These are phyloP conservation scores for Chytriomyces confervae DNA, from an alignment of 192 early-diverging fungal genomes.

Conservation along the genomic window DNA sequence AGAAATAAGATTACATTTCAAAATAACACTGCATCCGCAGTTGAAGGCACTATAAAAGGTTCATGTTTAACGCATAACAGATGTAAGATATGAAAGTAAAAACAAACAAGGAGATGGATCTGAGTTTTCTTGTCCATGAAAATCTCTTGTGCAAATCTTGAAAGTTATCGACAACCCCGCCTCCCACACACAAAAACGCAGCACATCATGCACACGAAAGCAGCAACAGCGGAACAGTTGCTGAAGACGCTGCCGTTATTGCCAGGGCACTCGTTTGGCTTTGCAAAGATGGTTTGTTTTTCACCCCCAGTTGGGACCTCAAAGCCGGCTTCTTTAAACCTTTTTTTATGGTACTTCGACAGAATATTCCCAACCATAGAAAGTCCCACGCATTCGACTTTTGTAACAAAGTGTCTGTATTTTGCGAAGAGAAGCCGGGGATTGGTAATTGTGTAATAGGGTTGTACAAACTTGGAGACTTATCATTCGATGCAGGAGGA, in stretches of 20 bases:
- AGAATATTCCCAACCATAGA: conserved; percentile 48
- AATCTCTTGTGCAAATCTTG: no score
- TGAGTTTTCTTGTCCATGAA: no score
- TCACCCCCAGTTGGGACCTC: background rate
- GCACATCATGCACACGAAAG: background rate
- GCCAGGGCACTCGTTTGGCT: conserved; percentile 55
- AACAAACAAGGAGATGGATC: no score
- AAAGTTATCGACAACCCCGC: no score
- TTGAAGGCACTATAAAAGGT: no score
- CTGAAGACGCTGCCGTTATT: conserved; percentile 54
- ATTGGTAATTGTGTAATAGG: conserved; percentile 47
- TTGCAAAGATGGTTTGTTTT: conserved; percentile 43
- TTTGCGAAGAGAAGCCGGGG: conserved; percentile 53
- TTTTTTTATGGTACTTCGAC: background rate
- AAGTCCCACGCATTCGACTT: conserved; percentile 69
- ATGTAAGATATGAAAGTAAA: no score
- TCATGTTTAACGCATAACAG: no score
- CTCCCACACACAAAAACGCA: no score
- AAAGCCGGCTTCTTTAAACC: background rate
- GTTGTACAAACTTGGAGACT: background rate
- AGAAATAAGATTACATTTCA: no score
- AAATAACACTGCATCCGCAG: no score
- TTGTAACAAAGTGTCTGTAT: conserved; percentile 57
- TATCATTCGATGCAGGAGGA: conserved; percentile 47
- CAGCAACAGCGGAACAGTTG: conserved; percentile 27